Base-by-base conservation (phyloP, 129 eudicot genomes). In the Escallonia rubra region DNA sequence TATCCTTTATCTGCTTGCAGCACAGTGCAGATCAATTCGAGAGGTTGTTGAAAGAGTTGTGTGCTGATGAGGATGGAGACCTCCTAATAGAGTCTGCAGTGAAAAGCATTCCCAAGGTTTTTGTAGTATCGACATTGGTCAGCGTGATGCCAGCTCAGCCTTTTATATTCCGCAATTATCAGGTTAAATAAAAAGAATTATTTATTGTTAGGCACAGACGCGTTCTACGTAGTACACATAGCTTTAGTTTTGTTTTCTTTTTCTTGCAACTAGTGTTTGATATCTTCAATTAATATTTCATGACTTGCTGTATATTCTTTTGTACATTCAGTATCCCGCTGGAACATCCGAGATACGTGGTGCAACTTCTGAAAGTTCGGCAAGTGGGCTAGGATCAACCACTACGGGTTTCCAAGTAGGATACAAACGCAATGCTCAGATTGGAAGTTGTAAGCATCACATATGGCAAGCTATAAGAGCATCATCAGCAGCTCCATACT, bases 1-100 rank as follows among this genome's bases (percentile, higher is more conserved):
- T 54, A 53, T 10, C 3, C 43, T 12, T 61, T 74, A 59, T 68
- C 62, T 73, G 75, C 51, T 85, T 89, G 74, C 97, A 94, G 99
- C 99, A 94, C 90, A 94, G 99, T 83, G 97, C 99, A 70, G 99
- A 94, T 69, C 97, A 94, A 74, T 94, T 94, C 69, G 99, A 94
- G 87, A 87, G 86, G 78, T 81, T 94, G 82, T 79, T 94, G 73
- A 82, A 87, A 79, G 99, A 94, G 88, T 87, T 94, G 81, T 94
- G 99, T 78, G 97, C 99, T 46, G 99, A 90, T 41, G 99, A 94
- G 67, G 99, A 94, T 75, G 99, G 99, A 65, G 95, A 94, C 78
- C 93, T 94, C 68, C 73, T 94, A 59, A 94, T 94, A 79, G 99
- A 94, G 69, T 89, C 99, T 62, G 88, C 99, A 11, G 94, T 87